These are phyloP conservation scores for Chalciporus piperatus DNA, from an alignment of 768 basidiomycete species.

Conservation along the genomic window DNA sequence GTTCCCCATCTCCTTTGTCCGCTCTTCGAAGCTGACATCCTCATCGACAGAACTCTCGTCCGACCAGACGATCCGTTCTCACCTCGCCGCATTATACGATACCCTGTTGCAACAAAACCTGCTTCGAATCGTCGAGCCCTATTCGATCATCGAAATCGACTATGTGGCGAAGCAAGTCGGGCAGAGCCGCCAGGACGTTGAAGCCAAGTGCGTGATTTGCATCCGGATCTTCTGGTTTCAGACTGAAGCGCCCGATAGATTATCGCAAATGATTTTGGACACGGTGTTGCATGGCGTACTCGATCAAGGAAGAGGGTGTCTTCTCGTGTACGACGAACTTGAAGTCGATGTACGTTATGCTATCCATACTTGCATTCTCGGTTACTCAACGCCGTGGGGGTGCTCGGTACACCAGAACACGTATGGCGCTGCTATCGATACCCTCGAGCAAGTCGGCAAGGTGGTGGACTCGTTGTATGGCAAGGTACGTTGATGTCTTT, in stretches of 20 bases:
- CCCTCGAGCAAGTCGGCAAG: constrained; percentile 85
- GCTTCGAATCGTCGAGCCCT: constrained; percentile 93
- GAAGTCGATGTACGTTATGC: constrained; percentile 73
- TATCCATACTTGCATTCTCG: background rate
- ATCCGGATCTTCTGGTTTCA: background rate
- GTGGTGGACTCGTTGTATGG: constrained; percentile 94
- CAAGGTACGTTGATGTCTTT: constrained; percentile 61
- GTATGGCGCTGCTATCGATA: constrained; percentile 87
- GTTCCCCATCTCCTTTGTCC: constrained; percentile 11
- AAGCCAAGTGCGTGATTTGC: constrained; percentile 69
- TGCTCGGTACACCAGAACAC: constrained; percentile 57
- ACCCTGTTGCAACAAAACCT: constrained; percentile 95
- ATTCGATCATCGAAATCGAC: constrained; percentile 86
- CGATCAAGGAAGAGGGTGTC: constrained; percentile 92
- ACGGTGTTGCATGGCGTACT: constrained; percentile 92
- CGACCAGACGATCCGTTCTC: constrained; percentile 93
- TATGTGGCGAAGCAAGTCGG: constrained; percentile 86
- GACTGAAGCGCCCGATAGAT: constrained; percentile 40
- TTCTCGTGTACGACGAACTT: constrained; percentile 86
- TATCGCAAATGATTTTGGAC: constrained; percentile 98
- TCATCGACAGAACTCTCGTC: constrained; percentile 78
- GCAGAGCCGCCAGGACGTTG: constrained; percentile 83
- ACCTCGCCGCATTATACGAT: constrained; percentile 92
- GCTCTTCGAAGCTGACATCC: background rate
- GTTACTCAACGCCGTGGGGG: constrained; percentile 7